Percentiles rank a stretch among this genome's conserved stretches.
phyloP scores from a whole-genome alignment of 176 grass and related monocot species.

The Tillandsia fasciculata region DNA sequence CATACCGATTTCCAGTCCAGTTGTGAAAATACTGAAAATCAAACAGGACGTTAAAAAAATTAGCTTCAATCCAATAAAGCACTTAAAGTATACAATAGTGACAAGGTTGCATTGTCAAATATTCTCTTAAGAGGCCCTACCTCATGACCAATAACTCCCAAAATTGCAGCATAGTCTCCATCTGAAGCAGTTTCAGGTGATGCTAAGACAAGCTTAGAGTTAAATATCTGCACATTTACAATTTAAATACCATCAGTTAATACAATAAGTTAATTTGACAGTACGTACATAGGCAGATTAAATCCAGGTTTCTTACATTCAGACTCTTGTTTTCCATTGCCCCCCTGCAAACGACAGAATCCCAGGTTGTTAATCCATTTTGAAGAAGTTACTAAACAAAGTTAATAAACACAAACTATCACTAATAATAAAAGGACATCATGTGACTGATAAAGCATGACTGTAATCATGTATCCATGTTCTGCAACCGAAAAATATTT shows the following conservation, averaged over 20 bases:
- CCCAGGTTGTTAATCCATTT: neutral
- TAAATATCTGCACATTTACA: slow-evolving; percentile 72
- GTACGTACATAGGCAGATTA: slow-evolving; percentile 10
- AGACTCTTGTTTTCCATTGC: slow-evolving; percentile 99
- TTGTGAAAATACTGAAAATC: slow-evolving; percentile 97
- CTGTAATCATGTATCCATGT: no score
- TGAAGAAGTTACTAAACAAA: no score
- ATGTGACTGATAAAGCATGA: no score
- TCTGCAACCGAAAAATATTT: no score
- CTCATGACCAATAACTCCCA: slow-evolving; percentile 97
- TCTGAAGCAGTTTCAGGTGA: slow-evolving; percentile 92
- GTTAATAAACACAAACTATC: neutral
- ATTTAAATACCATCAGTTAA: slow-evolving; percentile 25
- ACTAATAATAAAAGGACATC: no score
- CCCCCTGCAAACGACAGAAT: slow-evolving; percentile 51
- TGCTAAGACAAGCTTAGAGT: slow-evolving; percentile 97
- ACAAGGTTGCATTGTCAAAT: neutral
- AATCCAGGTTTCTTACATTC: slow-evolving; percentile 55
- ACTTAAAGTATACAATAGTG: neutral
- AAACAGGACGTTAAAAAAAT: slow-evolving; percentile 21
- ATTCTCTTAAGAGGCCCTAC: slow-evolving; percentile 17
- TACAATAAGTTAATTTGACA: slow-evolving; percentile 16
- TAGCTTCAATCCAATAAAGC: slow-evolving; percentile 1
- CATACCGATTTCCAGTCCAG: slow-evolving; percentile 96
- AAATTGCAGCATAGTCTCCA: slow-evolving; percentile 95